phyloP scores from a whole-genome alignment of 179 eudicot species.

The Kewa caespitosa region DNA sequence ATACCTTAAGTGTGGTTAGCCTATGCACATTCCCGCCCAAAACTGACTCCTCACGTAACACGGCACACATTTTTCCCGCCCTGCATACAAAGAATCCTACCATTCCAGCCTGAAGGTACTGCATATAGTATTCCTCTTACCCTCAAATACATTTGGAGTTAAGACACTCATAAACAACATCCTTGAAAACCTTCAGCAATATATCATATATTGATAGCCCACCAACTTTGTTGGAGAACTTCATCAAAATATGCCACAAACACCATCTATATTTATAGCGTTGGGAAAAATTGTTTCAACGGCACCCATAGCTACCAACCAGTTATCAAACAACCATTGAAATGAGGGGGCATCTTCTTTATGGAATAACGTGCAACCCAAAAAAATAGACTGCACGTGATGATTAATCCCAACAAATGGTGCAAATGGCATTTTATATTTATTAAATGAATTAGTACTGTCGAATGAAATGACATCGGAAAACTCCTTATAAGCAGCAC shows the following conservation, averaged over 20 bases:
- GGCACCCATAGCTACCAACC: not conserved
- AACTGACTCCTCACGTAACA: not conserved
- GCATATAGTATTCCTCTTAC: not conserved
- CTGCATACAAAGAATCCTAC: not conserved
- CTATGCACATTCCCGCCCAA: not conserved
- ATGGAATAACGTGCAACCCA: not conserved
- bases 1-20: not conserved
- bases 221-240: not conserved
- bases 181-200: not conserved
- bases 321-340: conserved; percentile 1
- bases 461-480: not conserved
- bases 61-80: not conserved
- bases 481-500: not conserved
- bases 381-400: not conserved
- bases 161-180: conserved; percentile 6
- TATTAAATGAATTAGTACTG: not conserved
- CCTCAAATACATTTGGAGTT: not conserved
- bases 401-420: not conserved
- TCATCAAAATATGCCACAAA: conserved; percentile 9
- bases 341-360: not conserved
- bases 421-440: not conserved
- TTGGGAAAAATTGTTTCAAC: not conserved
- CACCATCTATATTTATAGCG: conserved; percentile 8
- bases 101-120: not conserved
- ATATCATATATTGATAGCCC: not conserved